phyloP scores from a whole-genome alignment of 2,329 filamentous ascomycete genomes.

The Rhynchosporium secalis region DNA sequence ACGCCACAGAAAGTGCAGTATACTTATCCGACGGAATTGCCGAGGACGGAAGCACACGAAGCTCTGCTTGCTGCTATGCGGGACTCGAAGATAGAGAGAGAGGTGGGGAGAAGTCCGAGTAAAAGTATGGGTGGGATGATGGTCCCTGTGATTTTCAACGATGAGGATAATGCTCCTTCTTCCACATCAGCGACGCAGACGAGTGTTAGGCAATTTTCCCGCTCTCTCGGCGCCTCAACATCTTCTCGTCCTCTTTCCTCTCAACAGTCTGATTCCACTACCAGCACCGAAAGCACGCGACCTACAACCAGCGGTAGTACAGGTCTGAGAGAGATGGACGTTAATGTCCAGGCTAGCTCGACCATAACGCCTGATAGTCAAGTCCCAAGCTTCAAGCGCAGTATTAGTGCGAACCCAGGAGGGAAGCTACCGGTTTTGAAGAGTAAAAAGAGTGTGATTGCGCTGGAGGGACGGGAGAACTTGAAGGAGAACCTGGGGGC shows the following conservation, averaged over 20 bases:
- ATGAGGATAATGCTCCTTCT: slow-evolving; percentile 13
- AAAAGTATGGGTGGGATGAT: slow-evolving; percentile 40
- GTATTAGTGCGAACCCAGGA: slow-evolving; percentile 33
- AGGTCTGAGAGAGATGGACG: slow-evolving; percentile 53
- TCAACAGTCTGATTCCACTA: too few relatives aligned
- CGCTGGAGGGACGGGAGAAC: slow-evolving; percentile 49
- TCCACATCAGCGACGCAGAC: slow-evolving; percentile 21
- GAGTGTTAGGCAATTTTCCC: slow-evolving; percentile 16
- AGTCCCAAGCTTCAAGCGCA: slow-evolving; percentile 35
- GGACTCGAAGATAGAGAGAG: slow-evolving; percentile 29
- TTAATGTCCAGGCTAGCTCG: slow-evolving; percentile 41
- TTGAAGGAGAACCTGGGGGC: slow-evolving; percentile 19
- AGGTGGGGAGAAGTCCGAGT: slow-evolving; percentile 35
- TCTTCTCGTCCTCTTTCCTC: slow-evolving; percentile 1
- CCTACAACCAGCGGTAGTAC: slow-evolving; percentile 40
- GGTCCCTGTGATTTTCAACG: slow-evolving; percentile 40
- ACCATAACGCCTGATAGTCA: slow-evolving; percentile 6
- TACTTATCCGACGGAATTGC: slow-evolving; percentile 75
- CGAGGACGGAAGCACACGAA: slow-evolving; percentile 68
- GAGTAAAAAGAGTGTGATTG: slow-evolving; percentile 42
- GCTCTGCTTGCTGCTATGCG: slow-evolving; percentile 52
- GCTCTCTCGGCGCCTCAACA: slow-evolving; percentile 25
- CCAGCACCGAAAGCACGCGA: slow-evolving; percentile 21
- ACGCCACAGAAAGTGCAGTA: slow-evolving; percentile 84
- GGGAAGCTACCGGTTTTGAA: slow-evolving; percentile 46